Evolutionary conservation across 352 stramenopile species (phyloP).

Genomic region (Plasmopara viticola): DNA sequence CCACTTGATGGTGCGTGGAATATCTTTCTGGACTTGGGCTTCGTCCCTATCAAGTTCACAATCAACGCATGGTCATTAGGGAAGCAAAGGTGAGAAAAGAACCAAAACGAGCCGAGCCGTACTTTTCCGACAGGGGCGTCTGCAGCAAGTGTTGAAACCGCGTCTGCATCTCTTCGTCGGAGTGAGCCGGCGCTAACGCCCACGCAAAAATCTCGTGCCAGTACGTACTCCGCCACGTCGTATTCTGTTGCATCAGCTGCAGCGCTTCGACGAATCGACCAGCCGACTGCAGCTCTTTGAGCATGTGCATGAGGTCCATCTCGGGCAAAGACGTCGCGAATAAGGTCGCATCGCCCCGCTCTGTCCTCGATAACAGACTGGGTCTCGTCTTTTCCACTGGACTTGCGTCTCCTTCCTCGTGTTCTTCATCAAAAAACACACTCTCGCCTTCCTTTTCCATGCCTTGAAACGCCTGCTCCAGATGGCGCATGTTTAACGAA

Average conservation of each 20-base stretch:
- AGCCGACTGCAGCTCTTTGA: conserved; percentile 51
- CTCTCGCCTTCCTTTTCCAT: no score
- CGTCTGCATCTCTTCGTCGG: conserved; percentile 5
- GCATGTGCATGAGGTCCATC: conserved; percentile 28
- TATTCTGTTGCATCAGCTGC: conserved; percentile 60
- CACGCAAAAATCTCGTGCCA: conserved; percentile 66
- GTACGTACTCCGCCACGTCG: conserved; percentile 39
- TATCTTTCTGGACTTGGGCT: conserved; percentile 73
- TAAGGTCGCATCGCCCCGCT: neutral
- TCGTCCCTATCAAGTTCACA: conserved; percentile 34
- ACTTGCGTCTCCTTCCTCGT: no score
- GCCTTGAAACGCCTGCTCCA: no score
- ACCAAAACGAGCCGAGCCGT: conserved; percentile 12
- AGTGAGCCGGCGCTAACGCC: conserved; percentile 30
- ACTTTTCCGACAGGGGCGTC: conserved; percentile 44
- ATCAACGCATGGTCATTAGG: conserved; percentile 2
- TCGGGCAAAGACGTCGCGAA: conserved; percentile 4
- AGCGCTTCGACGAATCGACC: conserved; percentile 71
- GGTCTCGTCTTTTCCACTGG: no score
- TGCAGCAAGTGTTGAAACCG: conserved; percentile 12
- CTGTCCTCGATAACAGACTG: no score
- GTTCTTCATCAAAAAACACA: no score
- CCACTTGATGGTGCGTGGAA: conserved; percentile 73
- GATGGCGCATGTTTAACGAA: conserved; percentile 40
- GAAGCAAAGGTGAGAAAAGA: neutral